Evolutionary conservation across 1,284 basidiomycete genomes (phyloP).

Genomic region (Ganoderma boninense): DNA sequence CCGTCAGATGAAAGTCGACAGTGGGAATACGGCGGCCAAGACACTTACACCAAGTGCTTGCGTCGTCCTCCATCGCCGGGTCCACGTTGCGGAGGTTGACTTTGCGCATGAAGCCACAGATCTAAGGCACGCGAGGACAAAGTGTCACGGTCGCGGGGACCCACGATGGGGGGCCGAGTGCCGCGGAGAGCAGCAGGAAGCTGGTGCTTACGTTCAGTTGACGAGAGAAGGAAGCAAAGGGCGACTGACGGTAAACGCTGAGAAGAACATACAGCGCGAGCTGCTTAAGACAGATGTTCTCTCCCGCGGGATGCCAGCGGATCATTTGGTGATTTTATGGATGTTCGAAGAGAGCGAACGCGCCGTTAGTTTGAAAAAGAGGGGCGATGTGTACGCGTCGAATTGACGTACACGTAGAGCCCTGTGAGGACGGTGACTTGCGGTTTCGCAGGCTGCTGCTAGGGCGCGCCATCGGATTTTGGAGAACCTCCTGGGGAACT

Average conservation of each 20-base stretch:
- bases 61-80: slow-evolving; percentile 91
- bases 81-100: slow-evolving; percentile 92
- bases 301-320: slow-evolving; percentile 89
- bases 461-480: slow-evolving; percentile 53
- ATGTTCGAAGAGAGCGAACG: slow-evolving; percentile 76
- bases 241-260: slow-evolving; percentile 89
- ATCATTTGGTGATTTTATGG: slow-evolving; percentile 92
- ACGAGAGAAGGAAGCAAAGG: slow-evolving; percentile 93
- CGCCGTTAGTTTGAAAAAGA: slow-evolving; percentile 13
- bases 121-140: slow-evolving; percentile 50
- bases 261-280: slow-evolving; percentile 90
- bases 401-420: slow-evolving; percentile 81
- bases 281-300: slow-evolving; percentile 90
- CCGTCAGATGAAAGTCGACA: slow-evolving; percentile 24
- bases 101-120: slow-evolving; percentile 96
- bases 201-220: slow-evolving; percentile 84
- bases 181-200: slow-evolving; percentile 33
- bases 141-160: slow-evolving; percentile 43
- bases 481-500: slow-evolving; percentile 47
- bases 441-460: slow-evolving; percentile 70
- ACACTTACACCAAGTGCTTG: slow-evolving; percentile 90
- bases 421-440: slow-evolving; percentile 93
- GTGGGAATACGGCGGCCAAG: slow-evolving; percentile 12
- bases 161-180: slow-evolving; percentile 24
- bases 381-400: slow-evolving; percentile 29